Base-by-base conservation (phyloP, 2,329 filamentous ascomycete genomes). In the Colletotrichum sp. region DNA sequence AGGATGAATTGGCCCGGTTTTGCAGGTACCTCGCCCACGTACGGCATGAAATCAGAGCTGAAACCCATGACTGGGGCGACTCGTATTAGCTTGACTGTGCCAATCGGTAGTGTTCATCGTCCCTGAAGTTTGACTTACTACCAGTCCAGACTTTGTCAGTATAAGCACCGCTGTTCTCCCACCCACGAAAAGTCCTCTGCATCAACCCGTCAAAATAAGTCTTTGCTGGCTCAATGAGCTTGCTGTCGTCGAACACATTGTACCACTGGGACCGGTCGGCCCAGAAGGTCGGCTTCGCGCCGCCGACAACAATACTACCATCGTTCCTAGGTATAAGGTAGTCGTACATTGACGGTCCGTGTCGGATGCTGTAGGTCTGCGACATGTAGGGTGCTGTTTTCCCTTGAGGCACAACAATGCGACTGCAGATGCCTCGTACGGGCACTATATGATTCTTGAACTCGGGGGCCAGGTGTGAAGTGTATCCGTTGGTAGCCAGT, bases 301-400 rank as follows among this genome's bases (percentile, higher is more conserved):
- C 84, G 1, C 84, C 84, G 1, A 81, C 78, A 6, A 81, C 32
- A 10, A 80, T 80, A 24, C 59, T 86, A 0, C 87, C 87, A n/a
- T 85, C 82, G 0, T 88, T 88, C 1, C 91, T 86, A 2, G 90
- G 87, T 8, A 94, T 90, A 87, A 94, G 91, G 81, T 94, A 95
- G 76, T 94, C 93, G 79, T 92, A 93, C 1, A 92, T 91, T 21
- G 85, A 82, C 3, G 86, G 85, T 79, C 52, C 57, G 36, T 91
- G 92, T 26, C 93, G 89, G 77, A 94, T 91, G n/a, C 88, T 92
- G 79, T 92, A 93, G 2, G 91, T 92, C 5, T 86, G 36, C 87
- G 7, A 84, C 81, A 34, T 91, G 79, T 12, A 86, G 85, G 15
- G 49, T 24, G 28, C 28, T 16, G 5, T 49, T 81, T 77, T 3